A percentile compares a stretch with the other conserved stretches of the same genome.
Evolutionary conservation across 345 rosid genomes (phyloP).

Genomic region (Citrus medica): DNA sequence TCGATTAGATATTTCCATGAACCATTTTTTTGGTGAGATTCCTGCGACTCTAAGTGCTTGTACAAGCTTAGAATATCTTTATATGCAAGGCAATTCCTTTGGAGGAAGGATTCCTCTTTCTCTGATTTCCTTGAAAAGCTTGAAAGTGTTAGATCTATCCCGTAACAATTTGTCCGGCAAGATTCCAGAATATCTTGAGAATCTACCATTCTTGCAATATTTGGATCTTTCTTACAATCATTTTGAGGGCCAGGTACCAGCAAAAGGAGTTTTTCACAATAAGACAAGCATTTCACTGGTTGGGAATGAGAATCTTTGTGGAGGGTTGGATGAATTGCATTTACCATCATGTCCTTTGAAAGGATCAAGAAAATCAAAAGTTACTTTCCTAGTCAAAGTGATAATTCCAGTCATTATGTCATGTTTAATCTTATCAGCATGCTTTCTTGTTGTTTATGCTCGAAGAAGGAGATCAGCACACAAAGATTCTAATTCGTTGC

Average conservation of each 20-base stretch:
- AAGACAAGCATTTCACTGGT: not conserved
- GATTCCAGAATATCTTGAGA: conserved; percentile 8
- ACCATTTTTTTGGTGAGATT: not conserved
- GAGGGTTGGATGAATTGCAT: conserved; percentile 9
- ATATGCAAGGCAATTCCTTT: not conserved
- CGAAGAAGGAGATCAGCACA: not conserved
- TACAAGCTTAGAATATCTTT: not conserved
- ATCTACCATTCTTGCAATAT: not conserved
- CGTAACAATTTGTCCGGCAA: conserved; percentile 8
- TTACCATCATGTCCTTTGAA: conserved; percentile 3
- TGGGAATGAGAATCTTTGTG: conserved; percentile 20
- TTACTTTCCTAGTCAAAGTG: not conserved
- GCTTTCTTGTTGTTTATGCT: not conserved
- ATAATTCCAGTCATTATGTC: not conserved
- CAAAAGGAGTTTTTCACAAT: conserved; percentile 10
- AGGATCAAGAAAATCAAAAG: not conserved
- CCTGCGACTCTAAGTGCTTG: conserved; percentile 12
- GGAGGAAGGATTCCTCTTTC: not conserved
- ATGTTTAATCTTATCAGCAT: not conserved
- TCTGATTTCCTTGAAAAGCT: not conserved
- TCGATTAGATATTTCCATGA: conserved; percentile 7
- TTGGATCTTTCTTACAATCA: conserved; percentile 13
- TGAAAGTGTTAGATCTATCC: conserved; percentile 6
- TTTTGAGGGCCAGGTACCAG: conserved; percentile 14
- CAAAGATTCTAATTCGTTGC: not conserved